Base-by-base conservation (phyloP, 2,329 filamentous ascomycete genomes). In the Neofusicoccum laricinum region DNA sequence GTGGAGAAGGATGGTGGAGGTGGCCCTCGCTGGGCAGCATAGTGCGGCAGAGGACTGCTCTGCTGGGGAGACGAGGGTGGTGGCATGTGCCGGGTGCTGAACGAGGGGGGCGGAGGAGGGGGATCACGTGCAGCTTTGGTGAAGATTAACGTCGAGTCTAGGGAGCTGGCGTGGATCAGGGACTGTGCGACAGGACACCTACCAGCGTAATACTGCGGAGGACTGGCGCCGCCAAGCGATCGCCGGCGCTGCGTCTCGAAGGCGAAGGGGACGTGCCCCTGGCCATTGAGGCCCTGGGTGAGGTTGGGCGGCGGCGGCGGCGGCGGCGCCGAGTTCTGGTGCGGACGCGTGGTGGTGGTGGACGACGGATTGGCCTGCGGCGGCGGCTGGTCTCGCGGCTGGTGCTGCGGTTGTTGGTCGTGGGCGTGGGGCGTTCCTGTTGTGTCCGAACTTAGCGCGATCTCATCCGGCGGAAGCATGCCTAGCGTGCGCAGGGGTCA, bases 1-100 rank as follows among this genome's bases (percentile, higher is more conserved):
- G 75, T 77, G 59, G 78, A 75, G 68, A 84, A 84, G 0, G 78
- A 71, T 5, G 78, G 77, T 25, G 79, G 71, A 50, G 78, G 79
- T 4, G 82, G 77, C 34, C 81, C 75, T 55, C 82, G 78, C 46
- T 78, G 75, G 17, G 67, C 68, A 50, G 79, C 77, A 40, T 79
- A 71, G 53, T 78, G 72, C 45, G 75, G 71, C 48, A 72, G 66
- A 55, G 71, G 68, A 62, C 76, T 76, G 66, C 78, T 73, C 30
- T 77, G 76, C 51, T 80, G 78, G 10, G 80, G 77, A 46, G 81
- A 79, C n/a, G 81, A 82, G 4, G 81, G 81, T n/a, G 78, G 78
- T 32, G 79, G 80, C 81, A 83, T 83, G 58, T 79, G 78, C 55
- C 79, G 76, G 63, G 77, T 72, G 58, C 74, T 68, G 70, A 78